Percentiles rank a stretch among this genome's conserved stretches.
Evolutionary conservation across 2,329 filamentous ascomycete species (phyloP).

Genomic region (Ascochyta viciae-villosae): DNA sequence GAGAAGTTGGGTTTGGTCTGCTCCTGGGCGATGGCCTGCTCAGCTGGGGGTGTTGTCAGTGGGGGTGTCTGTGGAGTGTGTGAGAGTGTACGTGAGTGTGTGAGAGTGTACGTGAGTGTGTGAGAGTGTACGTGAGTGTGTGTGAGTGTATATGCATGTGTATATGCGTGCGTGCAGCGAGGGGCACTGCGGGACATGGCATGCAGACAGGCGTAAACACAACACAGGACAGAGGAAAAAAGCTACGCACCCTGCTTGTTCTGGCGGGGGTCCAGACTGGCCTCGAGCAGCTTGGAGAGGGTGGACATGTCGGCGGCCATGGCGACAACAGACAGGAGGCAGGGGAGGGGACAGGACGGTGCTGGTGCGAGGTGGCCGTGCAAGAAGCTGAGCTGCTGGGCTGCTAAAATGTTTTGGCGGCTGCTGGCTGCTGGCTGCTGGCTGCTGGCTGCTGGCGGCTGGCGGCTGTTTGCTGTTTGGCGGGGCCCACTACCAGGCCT

Average conservation of each 20-base stretch:
- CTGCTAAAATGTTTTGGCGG: slow-evolving; percentile 21
- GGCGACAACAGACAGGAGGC: slow-evolving; percentile 19
- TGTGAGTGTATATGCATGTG: too few relatives aligned
- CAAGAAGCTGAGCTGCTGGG: not conserved
- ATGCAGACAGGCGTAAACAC: not conserved
- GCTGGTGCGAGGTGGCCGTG: slow-evolving; percentile 4
- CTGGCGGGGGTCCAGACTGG: slow-evolving; percentile 85
- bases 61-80: not conserved
- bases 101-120: not conserved
- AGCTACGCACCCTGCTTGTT: slow-evolving; percentile 80
- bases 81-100: not conserved
- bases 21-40: slow-evolving; percentile 78
- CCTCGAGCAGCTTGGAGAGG: slow-evolving; percentile 84
- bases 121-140: not conserved
- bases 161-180: not conserved
- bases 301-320: slow-evolving; percentile 69
- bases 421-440: not conserved
- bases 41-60: slow-evolving; percentile 65
- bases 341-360: slow-evolving; percentile 3
- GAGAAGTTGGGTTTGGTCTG: slow-evolving; percentile 88
- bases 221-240: slow-evolving; percentile 18
- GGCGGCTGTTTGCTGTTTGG: slow-evolving; percentile 20
- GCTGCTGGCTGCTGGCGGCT: too few relatives aligned
- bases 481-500: slow-evolving; percentile 11
- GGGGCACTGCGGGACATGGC: slow-evolving; percentile 11